These are phyloP conservation scores for Basidiobolus meristosporus DNA, from an alignment of 371 early-diverging fungal genomes.

Conservation along the genomic window DNA sequence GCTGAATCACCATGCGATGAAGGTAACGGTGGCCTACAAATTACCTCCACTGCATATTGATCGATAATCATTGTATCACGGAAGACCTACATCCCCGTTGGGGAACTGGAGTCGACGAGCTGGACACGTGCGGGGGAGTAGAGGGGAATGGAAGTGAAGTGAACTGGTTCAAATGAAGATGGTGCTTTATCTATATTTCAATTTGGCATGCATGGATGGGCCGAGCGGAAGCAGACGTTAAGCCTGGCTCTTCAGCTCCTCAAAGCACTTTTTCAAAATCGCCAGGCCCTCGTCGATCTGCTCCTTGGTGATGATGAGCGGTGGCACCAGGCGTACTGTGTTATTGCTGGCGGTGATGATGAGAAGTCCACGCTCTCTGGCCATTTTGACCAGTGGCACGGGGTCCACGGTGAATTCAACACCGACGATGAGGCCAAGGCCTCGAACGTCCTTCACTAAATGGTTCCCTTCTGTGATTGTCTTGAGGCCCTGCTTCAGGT, in stretches of 20 bases:
- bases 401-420: conserved; percentile 48
- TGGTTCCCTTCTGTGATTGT: conserved; percentile 23
- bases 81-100: too few relatives aligned
- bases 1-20: too few relatives aligned
- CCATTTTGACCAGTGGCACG: conserved; percentile 41
- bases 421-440: conserved; percentile 71
- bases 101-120: too few relatives aligned
- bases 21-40: too few relatives aligned
- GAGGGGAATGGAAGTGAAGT: too few relatives aligned
- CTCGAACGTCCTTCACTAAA: conserved; percentile 57
- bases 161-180: too few relatives aligned
- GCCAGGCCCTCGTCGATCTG: conserved; percentile 44
- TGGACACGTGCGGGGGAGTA: too few relatives aligned
- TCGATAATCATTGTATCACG: too few relatives aligned
- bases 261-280: conserved; percentile 38
- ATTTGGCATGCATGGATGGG: too few relatives aligned
- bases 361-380: conserved; percentile 64
- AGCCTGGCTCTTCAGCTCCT: conserved; percentile 22
- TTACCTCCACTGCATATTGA: too few relatives aligned
- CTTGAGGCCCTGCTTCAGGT: conserved; percentile 24
- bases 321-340: conserved; percentile 78
- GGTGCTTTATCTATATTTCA: too few relatives aligned
- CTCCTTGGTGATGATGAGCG: conserved; percentile 44
- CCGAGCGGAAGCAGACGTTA: too few relatives aligned
- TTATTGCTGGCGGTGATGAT: conserved; percentile 78